These are phyloP conservation scores for Fraxinus latifolia DNA, from an alignment of 305 asterid genomes.

Conservation along the genomic window DNA sequence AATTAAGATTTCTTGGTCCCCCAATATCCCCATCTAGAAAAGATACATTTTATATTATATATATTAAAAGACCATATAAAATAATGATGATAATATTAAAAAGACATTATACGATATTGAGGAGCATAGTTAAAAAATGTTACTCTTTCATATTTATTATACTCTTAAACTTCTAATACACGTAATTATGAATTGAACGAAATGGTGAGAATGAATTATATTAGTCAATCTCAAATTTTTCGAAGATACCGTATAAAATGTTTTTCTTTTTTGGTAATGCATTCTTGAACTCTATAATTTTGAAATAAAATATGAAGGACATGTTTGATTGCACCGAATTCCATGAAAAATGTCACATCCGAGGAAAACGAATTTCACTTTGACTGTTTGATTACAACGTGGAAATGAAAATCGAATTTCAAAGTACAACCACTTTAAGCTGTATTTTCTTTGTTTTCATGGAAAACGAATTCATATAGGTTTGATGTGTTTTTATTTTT, in stretches of 20 bases:
- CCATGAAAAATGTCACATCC: too few relatives aligned
- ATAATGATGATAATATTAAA: not conserved
- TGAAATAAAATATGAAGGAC: not conserved
- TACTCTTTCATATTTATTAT: not conserved
- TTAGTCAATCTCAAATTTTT: not conserved
- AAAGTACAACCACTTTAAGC: too few relatives aligned
- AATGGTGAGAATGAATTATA: not conserved
- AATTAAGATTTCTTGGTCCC: conserved; percentile 52
- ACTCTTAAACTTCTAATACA: not conserved
- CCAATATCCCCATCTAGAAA: conserved; percentile 29
- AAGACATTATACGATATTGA: not conserved
- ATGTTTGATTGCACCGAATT: too few relatives aligned
- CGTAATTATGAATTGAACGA: not conserved
- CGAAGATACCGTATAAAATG: not conserved
- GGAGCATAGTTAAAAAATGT: not conserved
- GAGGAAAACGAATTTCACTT: too few relatives aligned
- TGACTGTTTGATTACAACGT: too few relatives aligned
- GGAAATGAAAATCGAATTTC: too few relatives aligned
- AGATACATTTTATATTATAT: conserved; percentile 6
- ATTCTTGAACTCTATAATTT: not conserved
- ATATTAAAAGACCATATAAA: conserved; percentile 9
- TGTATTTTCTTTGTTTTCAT: too few relatives aligned
- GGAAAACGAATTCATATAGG: too few relatives aligned
- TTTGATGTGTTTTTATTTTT: too few relatives aligned
- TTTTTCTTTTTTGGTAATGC: not conserved